These are phyloP conservation scores for Trichodelitschia bisporula DNA, from an alignment of 495 filamentous ascomycete species.

Conservation along the genomic window DNA sequence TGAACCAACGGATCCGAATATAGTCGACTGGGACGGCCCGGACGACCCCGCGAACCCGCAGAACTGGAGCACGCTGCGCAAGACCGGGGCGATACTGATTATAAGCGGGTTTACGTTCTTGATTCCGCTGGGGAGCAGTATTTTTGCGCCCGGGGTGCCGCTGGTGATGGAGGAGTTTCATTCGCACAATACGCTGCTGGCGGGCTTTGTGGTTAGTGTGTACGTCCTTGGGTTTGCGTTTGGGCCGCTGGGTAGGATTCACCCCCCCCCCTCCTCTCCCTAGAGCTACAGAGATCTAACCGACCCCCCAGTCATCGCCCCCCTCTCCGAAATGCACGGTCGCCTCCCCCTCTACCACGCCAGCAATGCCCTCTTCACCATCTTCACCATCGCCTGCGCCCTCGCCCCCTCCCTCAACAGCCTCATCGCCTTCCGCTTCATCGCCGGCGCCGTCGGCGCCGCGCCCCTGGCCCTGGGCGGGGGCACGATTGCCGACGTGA, in stretches of 20 bases:
- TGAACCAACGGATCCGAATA: constrained; percentile 1
- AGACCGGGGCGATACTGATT: constrained; percentile 7
- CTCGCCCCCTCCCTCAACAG: constrained; percentile 17
- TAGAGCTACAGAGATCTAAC: not conserved
- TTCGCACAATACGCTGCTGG: constrained; percentile 6
- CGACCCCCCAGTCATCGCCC: constrained; percentile 16
- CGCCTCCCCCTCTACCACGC: constrained; percentile 19
- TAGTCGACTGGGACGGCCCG: constrained; percentile 3
- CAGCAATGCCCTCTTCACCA: constrained; percentile 21
- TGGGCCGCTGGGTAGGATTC: constrained; percentile 15
- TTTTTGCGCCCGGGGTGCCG: constrained; percentile 10
- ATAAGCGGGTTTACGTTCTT: constrained; percentile 10
- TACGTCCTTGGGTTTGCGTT: constrained; percentile 18
- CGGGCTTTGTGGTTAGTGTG: constrained; percentile 19
- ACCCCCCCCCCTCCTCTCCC: no score
- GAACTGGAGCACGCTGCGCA: constrained; percentile 5
- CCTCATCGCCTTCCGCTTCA: constrained; percentile 23
- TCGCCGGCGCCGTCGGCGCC: constrained; percentile 20
- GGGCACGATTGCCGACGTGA: constrained; percentile 23
- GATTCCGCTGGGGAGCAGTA: constrained; percentile 8
- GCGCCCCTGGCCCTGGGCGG: constrained; percentile 22
- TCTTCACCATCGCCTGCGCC: constrained; percentile 23
- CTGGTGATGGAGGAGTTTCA: constrained; percentile 10
- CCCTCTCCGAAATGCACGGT: constrained; percentile 22
- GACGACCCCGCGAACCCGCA: constrained; percentile 3